Evolutionary conservation across 345 rosid species (phyloP), one percentile per base, ranked within the genome.

Genomic region (Passiflora organensis): DNA sequence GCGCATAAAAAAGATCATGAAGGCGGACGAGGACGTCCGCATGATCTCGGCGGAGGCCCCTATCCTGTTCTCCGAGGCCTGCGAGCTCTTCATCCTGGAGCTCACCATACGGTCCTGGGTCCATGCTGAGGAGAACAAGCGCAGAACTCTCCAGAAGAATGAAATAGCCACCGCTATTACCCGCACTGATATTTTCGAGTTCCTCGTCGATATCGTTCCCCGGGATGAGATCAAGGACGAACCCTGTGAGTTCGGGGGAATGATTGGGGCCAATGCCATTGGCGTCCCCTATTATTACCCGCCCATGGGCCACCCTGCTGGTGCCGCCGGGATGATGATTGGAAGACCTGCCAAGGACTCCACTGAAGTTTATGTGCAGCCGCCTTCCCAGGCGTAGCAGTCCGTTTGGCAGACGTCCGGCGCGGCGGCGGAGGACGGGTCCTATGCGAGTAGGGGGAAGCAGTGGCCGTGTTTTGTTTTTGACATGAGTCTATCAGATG

Each of bases 1-100:
- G 9, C 74, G 98, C 39, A 91, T 88, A 81, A 88, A 88, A 78
- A 91, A 88, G 80, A 91, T 91, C 72, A 91, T 91, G 98, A 91
- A 91, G 68, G 96, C 96, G 21, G 95, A 91, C 59, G 96, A 91
- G 65, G 98, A 91, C 56, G 96, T 88, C 38, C 96, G 96, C 48
- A 91, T 91, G 98, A 91, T 91, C 81, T 85, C 97, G 14, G 95
- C 96, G 16, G 97, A 87, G 69, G 97, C 95, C 2, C 97, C 97
- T 34, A 82, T 90, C 63, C 79, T 90, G 28, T 87, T 90, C 70
- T 77, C 97, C 32, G 87, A 90, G 65, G 97, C 97, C 36, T 90
- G 97, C 48, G 97, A 90, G 84, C 89, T 90, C 51, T 90, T 90
- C 78, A 85, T 90, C 55, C 79, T 90, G 55, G 97, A 90, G 60